A percentile compares a stretch with the other conserved stretches of the same genome.
These are phyloP conservation scores for Nitzschia sp. DNA, from an alignment of 108 stramenopile genomes.

Conservation along the genomic window DNA sequence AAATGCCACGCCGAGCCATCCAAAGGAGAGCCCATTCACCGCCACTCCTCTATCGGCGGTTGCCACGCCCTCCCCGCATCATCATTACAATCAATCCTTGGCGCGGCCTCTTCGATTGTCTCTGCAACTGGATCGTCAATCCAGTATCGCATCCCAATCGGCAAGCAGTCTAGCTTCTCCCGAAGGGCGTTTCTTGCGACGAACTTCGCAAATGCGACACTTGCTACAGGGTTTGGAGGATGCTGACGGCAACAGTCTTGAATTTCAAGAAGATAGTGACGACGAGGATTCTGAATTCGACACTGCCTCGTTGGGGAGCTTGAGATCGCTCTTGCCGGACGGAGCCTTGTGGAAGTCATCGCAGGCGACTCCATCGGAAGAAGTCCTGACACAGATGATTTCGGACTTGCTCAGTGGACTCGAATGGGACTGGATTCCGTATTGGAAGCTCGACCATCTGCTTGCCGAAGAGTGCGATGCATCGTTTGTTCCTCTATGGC, in stretches of 20 bases:
- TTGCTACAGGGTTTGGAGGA: not conserved
- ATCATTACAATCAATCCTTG: not conserved
- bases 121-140: constrained; percentile 1
- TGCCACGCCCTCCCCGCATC: not conserved
- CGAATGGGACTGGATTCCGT: constrained; percentile 46
- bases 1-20: not conserved
- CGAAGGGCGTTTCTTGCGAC: constrained; percentile 29
- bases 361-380: not conserved
- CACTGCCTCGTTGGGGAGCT: constrained; percentile 2
- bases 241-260: not conserved
- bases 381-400: constrained; percentile 7
- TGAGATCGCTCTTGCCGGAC: constrained; percentile 1
- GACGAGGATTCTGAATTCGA: not conserved
- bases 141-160: constrained; percentile 10
- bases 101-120: not conserved
- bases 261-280: not conserved
- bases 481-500: constrained; percentile 30
- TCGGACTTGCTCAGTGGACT: constrained; percentile 11
- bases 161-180: constrained; percentile 18
- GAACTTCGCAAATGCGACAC: constrained; percentile 5
- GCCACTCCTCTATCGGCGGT: not conserved
- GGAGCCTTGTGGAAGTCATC: constrained; percentile 1
- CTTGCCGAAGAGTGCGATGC: constrained; percentile 14
- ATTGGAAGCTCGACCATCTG: constrained; percentile 24
- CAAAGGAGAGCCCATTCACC: not conserved